Evolutionary conservation across 2,329 filamentous ascomycete species (phyloP).

Genomic region (Cytospora leucostoma): DNA sequence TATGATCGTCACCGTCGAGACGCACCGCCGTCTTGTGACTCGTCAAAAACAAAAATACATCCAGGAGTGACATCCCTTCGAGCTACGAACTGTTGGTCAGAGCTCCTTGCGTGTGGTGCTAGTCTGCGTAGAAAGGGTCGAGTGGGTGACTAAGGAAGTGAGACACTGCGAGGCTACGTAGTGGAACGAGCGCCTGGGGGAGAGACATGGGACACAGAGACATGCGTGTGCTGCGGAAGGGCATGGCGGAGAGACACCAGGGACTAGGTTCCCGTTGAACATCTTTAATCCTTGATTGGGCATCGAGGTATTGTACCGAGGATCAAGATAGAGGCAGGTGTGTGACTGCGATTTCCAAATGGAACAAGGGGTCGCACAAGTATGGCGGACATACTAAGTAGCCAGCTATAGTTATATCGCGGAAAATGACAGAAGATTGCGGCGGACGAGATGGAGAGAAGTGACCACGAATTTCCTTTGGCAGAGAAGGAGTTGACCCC

Average conservation of each 20-base stretch:
- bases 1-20: neutral
- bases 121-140: slow-evolving; percentile 29
- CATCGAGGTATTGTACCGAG: slow-evolving; percentile 13
- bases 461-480: slow-evolving; percentile 11
- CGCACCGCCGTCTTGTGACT: slow-evolving; percentile 8
- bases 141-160: slow-evolving; percentile 23
- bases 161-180: slow-evolving; percentile 18
- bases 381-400: slow-evolving; percentile 2
- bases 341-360: neutral
- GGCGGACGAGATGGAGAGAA: neutral
- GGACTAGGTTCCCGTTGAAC: slow-evolving; percentile 1
- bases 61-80: neutral
- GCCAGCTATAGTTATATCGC: neutral
- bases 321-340: slow-evolving; percentile 2
- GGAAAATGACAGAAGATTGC: neutral
- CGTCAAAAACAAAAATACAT: slow-evolving; percentile 5
- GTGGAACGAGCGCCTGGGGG: slow-evolving; percentile 23
- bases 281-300: neutral
- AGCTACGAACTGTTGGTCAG: slow-evolving; percentile 32
- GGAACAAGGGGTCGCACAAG: slow-evolving; percentile 6
- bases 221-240: slow-evolving; percentile 4
- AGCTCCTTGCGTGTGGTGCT: slow-evolving; percentile 29
- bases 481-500: slow-evolving; percentile 6
- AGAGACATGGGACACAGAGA: slow-evolving; percentile 17
- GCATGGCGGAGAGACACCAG: neutral